Base-by-base conservation (phyloP, 2,329 filamentous ascomycete genomes). In the Pyrenochaeta sp. region DNA sequence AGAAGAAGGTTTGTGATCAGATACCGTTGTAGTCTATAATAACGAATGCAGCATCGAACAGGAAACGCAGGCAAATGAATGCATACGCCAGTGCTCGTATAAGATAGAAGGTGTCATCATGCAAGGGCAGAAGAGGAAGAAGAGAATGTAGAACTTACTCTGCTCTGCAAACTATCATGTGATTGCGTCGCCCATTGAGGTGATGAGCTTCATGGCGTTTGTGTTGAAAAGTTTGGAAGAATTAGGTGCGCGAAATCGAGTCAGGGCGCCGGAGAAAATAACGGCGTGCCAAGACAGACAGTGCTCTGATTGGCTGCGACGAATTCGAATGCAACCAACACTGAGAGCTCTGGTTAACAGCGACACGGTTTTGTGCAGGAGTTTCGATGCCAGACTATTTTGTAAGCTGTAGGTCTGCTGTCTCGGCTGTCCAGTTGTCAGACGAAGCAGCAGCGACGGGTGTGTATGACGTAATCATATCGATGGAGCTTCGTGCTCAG, bases 11-110 rank as follows among this genome's bases (percentile, higher is more conserved):
- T 22, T 19, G 17, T 28, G 48, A 55, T 69, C 67, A 70, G 67
- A 70, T 68, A 69, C 66, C 65, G 67, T 70, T 68, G 67, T 69
- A 70, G 67, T 70, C 66, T 69, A 61, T 60, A 55, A 54, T 60
- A 56, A 56, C 55, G 59, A 51, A 48, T 54, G 55, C 63, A 68
- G 53, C 65, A 70, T 63, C 54, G 63, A 60, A 40, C 47, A 43
- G 52, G 43, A 48, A 44, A 51, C 46, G 49, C 57, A 62, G 53
- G 42, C 64, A 68, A 67, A 43, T 66, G 63, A 67, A 65, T 65
- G 61, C 50, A 47, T 56, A 54, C 47, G 47, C 37, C 49, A 41
- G 48, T 47, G 39, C 41, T 48, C 58, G 54, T 42, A 63, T 58
- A 58, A 60, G 59, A 57, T 35, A 53, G 55, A 53, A 50, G 45